A percentile compares a stretch with the other conserved stretches of the same genome.
Conservation (phyloP, 805 yeast species). For the Cyberlindnera saturnus region DNA sequence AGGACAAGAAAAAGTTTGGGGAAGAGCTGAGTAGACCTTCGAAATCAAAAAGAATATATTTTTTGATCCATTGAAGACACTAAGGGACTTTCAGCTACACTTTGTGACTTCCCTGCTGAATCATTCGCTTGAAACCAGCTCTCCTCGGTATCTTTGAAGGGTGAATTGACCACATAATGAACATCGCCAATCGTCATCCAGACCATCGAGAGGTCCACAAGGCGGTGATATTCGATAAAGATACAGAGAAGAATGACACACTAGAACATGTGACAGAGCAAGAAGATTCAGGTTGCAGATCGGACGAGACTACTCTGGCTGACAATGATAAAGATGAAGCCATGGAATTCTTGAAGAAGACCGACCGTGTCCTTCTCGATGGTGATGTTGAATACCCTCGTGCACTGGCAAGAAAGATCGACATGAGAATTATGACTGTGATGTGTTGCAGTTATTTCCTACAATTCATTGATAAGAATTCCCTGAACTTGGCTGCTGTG, state of each 20-base stretch:
- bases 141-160: no score
- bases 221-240: neutral
- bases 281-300: slow-evolving; percentile 1
- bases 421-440: slow-evolving; percentile 39
- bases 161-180: no score
- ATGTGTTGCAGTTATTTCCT: slow-evolving; percentile 49
- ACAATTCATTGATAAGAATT: slow-evolving; percentile 55
- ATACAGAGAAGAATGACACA: neutral
- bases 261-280: neutral
- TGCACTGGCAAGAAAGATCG: slow-evolving; percentile 33
- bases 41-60: no score
- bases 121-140: no score
- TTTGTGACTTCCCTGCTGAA: no score
- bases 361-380: slow-evolving; percentile 5
- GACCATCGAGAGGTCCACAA: no score
- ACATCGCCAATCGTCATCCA: no score
- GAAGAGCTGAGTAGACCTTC: no score
- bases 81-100: no score
- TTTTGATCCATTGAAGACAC: no score
- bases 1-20: no score
- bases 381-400: slow-evolving; percentile 12
- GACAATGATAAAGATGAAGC: slow-evolving; percentile 22
- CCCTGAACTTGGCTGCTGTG: slow-evolving; percentile 55
- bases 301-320: slow-evolving; percentile 11
- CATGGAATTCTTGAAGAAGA: slow-evolving; percentile 14